phyloP scores from a whole-genome alignment of 164 flowering plant genomes.

The Berberis vulgaris region DNA sequence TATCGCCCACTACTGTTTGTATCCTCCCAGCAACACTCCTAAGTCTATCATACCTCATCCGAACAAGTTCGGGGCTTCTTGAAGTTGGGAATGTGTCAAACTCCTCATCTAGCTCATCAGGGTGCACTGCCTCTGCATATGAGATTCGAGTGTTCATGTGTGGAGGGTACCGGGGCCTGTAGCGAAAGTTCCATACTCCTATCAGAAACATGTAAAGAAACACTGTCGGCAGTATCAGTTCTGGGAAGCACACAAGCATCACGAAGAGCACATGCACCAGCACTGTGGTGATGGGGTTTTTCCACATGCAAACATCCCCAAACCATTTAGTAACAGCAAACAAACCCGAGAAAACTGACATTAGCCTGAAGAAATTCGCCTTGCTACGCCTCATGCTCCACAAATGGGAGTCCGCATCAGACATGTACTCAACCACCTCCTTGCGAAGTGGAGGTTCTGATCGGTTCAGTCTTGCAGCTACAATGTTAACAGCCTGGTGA shows the following conservation, averaged over 20 bases:
- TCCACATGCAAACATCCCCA: constrained; percentile 81
- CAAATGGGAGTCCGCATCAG: constrained; percentile 79
- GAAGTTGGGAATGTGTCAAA: constrained; percentile 72
- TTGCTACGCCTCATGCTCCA: constrained; percentile 97
- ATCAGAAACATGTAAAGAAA: constrained; percentile 90
- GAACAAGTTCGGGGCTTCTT: constrained; percentile 48
- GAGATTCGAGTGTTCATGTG: constrained; percentile 74
- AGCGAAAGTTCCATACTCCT: constrained; percentile 87
- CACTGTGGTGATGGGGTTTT: constrained; percentile 75
- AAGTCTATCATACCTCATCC: constrained; percentile 72
- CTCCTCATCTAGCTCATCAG: constrained; percentile 81
- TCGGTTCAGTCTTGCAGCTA: constrained; percentile 71
- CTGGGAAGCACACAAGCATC: constrained; percentile 87
- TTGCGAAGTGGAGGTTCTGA: constrained; percentile 87
- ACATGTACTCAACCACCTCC: constrained; percentile 96
- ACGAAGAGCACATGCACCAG: constrained; percentile 73
- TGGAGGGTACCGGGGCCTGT: constrained; percentile 80
- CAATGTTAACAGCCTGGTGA: constrained; percentile 41
- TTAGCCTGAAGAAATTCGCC: constrained; percentile 77
- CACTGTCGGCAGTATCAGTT: constrained; percentile 65
- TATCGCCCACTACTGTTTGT: constrained; percentile 67
- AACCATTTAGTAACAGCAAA: constrained; percentile 74
- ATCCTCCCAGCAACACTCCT: constrained; percentile 76
- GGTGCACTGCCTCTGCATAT: constrained; percentile 57
- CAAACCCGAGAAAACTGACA: constrained; percentile 74